These are phyloP conservation scores for Diddensiella caesifluorescens DNA, from an alignment of 805 yeast species.

Conservation along the genomic window DNA sequence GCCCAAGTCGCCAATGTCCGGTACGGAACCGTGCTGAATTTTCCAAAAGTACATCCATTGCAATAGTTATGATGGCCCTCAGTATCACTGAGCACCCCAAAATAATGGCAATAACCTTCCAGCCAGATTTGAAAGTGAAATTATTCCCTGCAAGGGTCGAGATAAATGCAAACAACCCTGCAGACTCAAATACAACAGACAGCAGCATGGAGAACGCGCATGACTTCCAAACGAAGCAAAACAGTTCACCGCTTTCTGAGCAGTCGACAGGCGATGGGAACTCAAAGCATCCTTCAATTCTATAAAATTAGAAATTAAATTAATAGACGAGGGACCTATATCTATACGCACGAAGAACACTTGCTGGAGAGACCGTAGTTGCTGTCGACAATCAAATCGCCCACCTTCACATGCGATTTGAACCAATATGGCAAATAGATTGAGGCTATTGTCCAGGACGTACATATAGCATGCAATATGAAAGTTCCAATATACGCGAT, in stretches of 20 bases:
- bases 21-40: slow-evolving; percentile 16
- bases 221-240: slow-evolving; percentile 30
- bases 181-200: slow-evolving; percentile 23
- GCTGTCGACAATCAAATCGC: slow-evolving; percentile 6
- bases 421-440: slow-evolving; percentile 10
- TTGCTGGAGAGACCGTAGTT: slow-evolving; percentile 13
- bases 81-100: slow-evolving; percentile 8
- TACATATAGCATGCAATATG: slow-evolving; percentile 8
- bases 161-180: slow-evolving; percentile 22
- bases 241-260: slow-evolving; percentile 17
- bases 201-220: slow-evolving; percentile 26
- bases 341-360: slow-evolving; percentile 7
- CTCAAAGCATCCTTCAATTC: slow-evolving; percentile 10
- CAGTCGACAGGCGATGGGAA: slow-evolving; percentile 23
- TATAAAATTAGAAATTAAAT: slow-evolving; percentile 9
- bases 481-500: slow-evolving; percentile 11
- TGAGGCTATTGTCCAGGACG: slow-evolving; percentile 9
- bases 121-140: slow-evolving; percentile 17
- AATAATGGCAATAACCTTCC: slow-evolving; percentile 15
- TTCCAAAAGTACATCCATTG: slow-evolving; percentile 16
- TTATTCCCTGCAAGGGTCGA: slow-evolving; percentile 19
- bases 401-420: slow-evolving; percentile 6
- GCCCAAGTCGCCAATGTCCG: slow-evolving; percentile 24
- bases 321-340: not conserved
- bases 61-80: slow-evolving; percentile 8